Conservation (phyloP, 169 alveolate genomes). For the Cryptosporidium ryanae region DNA sequence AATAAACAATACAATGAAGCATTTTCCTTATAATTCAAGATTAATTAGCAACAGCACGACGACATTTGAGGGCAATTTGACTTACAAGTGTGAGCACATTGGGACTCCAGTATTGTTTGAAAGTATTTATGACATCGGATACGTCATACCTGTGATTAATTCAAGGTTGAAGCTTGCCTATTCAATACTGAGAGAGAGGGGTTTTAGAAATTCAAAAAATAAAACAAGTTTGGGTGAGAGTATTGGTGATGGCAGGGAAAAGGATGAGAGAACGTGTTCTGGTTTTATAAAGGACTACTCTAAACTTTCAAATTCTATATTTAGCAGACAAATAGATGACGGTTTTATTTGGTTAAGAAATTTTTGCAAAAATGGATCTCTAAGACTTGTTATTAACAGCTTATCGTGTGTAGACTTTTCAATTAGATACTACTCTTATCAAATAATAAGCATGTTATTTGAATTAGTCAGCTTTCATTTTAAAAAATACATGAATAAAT, state of each 20-base stretch:
- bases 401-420: slow-evolving; percentile 37
- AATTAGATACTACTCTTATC: slow-evolving; percentile 46
- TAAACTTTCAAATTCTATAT: slow-evolving; percentile 5
- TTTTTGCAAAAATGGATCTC: slow-evolving; percentile 62
- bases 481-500: slow-evolving; percentile 14
- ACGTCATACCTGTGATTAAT: slow-evolving; percentile 40
- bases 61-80: background rate
- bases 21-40: slow-evolving; percentile 48
- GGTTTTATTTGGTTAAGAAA: slow-evolving; percentile 41
- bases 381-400: slow-evolving; percentile 11
- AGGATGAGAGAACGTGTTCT: slow-evolving; percentile 23
- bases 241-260: background rate
- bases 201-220: slow-evolving; percentile 27
- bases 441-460: slow-evolving; percentile 17
- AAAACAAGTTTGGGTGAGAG: background rate
- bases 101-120: background rate
- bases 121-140: slow-evolving; percentile 39
- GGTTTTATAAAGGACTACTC: slow-evolving; percentile 29
- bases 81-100: background rate
- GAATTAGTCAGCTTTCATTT: slow-evolving; percentile 28
- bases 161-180: slow-evolving; percentile 61
- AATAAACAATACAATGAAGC: slow-evolving; percentile 16
- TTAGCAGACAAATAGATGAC: slow-evolving; percentile 19
- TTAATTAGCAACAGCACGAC: background rate
- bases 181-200: slow-evolving; percentile 65